phyloP scores from a whole-genome alignment of 2,329 filamentous ascomycete genomes.

The Ophiocordyceps australis region DNA sequence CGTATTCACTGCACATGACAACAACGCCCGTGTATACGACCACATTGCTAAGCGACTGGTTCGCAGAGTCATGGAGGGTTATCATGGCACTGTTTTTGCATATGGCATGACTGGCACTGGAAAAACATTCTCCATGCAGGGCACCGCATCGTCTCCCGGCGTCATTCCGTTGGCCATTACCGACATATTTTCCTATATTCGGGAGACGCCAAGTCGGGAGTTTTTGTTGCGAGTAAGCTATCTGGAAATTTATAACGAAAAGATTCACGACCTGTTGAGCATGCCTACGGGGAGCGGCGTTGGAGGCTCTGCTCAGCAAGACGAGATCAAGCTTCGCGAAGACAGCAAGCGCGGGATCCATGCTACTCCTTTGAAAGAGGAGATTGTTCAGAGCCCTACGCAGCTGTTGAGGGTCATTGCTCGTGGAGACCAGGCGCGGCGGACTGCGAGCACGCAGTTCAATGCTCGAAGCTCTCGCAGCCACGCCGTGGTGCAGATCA shows the following conservation, averaged over 20 bases:
- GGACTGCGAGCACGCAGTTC: constrained; percentile 90
- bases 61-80: constrained; percentile 94
- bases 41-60: constrained; percentile 85
- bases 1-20: constrained; percentile 84
- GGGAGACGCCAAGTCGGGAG: constrained; percentile 86
- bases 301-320: constrained; percentile 41
- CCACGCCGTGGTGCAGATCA: constrained; percentile 96
- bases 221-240: constrained; percentile 94
- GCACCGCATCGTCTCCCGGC: constrained; percentile 84
- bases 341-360: constrained; percentile 95
- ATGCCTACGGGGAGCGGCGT: constrained; percentile 42
- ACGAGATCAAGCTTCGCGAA: constrained; percentile 94
- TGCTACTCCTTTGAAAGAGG: constrained; percentile 87
- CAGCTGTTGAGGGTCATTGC: constrained; percentile 91
- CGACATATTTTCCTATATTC: constrained; percentile 97
- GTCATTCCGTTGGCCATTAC: constrained; percentile 96
- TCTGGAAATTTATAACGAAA: constrained; percentile 97
- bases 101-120: constrained; percentile 99
- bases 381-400: constrained; percentile 95
- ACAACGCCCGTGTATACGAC: constrained; percentile 91
- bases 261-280: constrained; percentile 81
- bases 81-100: constrained; percentile 94
- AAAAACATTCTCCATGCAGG: constrained; percentile 99
- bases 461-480: constrained; percentile 92
- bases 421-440: constrained; percentile 74